A percentile compares a stretch with the other conserved stretches of the same genome.
phyloP scores from a whole-genome alignment of 345 rosid species.

The Salix purpurea region DNA sequence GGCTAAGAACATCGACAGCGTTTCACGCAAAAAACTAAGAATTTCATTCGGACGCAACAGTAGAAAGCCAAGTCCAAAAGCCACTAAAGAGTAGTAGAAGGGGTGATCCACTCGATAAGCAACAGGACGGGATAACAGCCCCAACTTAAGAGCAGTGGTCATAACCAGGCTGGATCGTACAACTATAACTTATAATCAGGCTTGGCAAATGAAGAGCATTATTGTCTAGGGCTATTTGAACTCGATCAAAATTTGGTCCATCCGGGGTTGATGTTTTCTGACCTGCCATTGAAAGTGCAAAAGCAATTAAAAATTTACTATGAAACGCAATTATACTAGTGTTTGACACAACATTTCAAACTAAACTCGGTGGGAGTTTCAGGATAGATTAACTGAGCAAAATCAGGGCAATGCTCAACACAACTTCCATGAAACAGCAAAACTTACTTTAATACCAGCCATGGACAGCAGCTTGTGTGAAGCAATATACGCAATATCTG shows the following conservation, averaged over 20 bases:
- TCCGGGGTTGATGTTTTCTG: slow-evolving; percentile 73
- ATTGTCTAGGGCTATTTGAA: slow-evolving; percentile 44
- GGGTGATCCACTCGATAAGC: no score
- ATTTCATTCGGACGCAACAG: no score
- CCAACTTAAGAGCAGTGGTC: no score
- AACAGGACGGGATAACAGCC: no score
- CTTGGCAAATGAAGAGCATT: background rate
- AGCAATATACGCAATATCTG: slow-evolving; percentile 58
- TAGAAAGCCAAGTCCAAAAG: background rate
- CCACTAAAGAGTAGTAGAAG: no score
- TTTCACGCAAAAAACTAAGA: background rate
- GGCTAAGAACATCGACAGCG: background rate
- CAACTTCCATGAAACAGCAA: background rate
- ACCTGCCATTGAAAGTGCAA: slow-evolving; percentile 38
- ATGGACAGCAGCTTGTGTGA: slow-evolving; percentile 76
- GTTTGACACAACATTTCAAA: background rate
- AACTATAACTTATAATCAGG: background rate
- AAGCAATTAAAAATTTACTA: background rate
- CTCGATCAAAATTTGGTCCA: slow-evolving; percentile 55
- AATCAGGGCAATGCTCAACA: background rate
- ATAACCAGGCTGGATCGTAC: background rate
- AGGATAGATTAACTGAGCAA: background rate
- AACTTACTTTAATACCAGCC: slow-evolving; percentile 81
- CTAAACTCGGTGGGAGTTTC: background rate
- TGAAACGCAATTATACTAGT: background rate